Conservation (phyloP, 2,329 filamentous ascomycete genomes). For the Tolypocladium capitatum region DNA sequence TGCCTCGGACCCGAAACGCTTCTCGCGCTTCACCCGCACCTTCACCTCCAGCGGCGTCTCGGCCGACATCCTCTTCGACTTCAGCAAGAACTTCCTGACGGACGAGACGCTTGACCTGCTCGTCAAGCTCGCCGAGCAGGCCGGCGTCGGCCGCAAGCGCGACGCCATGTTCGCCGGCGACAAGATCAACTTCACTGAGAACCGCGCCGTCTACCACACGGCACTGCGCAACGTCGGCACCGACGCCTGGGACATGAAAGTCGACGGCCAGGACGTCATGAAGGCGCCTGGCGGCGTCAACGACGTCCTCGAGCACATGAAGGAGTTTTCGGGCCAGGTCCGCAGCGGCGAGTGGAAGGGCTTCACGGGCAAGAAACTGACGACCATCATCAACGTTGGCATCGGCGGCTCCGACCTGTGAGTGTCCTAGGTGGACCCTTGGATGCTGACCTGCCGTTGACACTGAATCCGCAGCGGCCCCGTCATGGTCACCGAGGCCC, state of each 20-base stretch:
- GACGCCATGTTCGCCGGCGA: conserved; percentile 97
- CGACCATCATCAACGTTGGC: conserved; percentile 92
- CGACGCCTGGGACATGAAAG: conserved; percentile 60
- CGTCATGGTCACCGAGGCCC: conserved; percentile 96
- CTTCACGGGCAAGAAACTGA: conserved; percentile 92
- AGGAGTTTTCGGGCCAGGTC: conserved; percentile 92
- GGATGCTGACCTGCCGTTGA: conserved; percentile 2
- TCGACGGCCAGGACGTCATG: conserved; percentile 87
- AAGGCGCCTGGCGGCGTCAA: conserved; percentile 81
- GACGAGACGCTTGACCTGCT: conserved; percentile 83
- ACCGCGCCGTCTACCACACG: conserved; percentile 89
- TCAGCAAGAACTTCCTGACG: conserved; percentile 96
- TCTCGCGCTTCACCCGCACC: conserved; percentile 77
- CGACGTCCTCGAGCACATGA: conserved; percentile 88
- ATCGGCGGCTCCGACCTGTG: conserved; percentile 98
- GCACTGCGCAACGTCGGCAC: conserved; percentile 74
- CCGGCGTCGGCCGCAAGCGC: conserved; percentile 79
- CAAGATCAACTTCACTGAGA: conserved; percentile 98
- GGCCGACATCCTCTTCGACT: conserved; percentile 90
- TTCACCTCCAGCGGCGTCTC: conserved; percentile 74
- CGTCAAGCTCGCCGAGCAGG: conserved; percentile 82
- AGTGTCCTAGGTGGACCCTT: conserved; percentile 27
- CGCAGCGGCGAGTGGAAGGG: conserved; percentile 95
- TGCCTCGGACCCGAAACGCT: conserved; percentile 73
- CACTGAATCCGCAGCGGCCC: conserved; percentile 50